Evolutionary conservation across 2,329 filamentous ascomycete genomes (phyloP), one percentile per base, ranked within the genome.

Genomic region (Myriosclerotinia curreyana): DNA sequence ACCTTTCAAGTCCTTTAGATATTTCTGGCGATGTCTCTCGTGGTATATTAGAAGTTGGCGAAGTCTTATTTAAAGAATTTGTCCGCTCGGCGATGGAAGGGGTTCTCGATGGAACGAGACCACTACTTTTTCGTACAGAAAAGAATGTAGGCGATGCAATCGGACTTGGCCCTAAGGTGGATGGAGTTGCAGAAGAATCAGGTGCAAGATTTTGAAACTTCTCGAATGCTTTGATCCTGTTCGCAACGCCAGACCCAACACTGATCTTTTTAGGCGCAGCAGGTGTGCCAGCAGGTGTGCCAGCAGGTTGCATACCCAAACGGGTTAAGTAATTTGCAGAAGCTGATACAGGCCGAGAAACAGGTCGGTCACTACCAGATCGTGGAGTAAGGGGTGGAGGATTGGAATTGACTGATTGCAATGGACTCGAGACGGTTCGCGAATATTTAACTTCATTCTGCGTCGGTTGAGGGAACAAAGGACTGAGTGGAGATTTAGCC

Each of bases 191-290:
- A 52, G 68, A 60, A 50, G 69, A 61, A 5, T 81, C 79, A 4
- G 82, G 79, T 31, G 76, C 65, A 69, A 67, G 69, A 73, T 81
- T 77, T 65, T 87, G 82, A 69, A 95, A 82, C 75, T 92, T 93
- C 74, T 96, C 91, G 61, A 99, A 80, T 8, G 93, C 92, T 76
- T 96, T 96, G 75, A 98, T 98, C 50, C 95, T 88, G 75, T 94
- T 91, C 3, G 94, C 96, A 66, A 99, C 97, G 70, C 91, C 92
- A 11, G 90, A 92, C 9, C 92, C 93, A 31, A 98, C 84, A 71
- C 91, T 95, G 69, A 88, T 82, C 75, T 93, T 96, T 74, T 90
- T 92, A 4, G 54, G 5, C 38, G 82, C 79, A 58, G 88, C 73
- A 60, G 82, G 81, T 17, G 83, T 31, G 28, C 82, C 79, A 58